Evolutionary conservation across 192 early-diverging fungal genomes (phyloP).

Genomic region (Coemansia pectinata): DNA sequence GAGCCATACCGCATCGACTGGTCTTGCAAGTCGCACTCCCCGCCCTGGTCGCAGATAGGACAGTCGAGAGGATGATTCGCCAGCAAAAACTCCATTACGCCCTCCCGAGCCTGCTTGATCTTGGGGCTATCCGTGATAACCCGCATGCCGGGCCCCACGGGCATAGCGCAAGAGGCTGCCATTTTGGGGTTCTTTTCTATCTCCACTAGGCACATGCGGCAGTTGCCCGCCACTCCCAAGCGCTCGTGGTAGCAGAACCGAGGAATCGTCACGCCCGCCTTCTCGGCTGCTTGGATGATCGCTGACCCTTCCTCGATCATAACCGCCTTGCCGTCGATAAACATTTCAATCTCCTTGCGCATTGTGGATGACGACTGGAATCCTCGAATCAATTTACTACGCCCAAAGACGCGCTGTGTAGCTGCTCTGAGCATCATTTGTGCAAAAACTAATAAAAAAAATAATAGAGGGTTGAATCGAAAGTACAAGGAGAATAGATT

Average conservation of each 20-base stretch:
- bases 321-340: constrained; percentile 89
- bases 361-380: constrained; percentile 7
- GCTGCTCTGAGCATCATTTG: constrained; percentile 8
- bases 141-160: constrained; percentile 96
- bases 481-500: neutral
- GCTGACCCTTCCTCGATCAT: constrained; percentile 90
- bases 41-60: constrained; percentile 99
- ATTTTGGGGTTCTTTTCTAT: constrained; percentile 96
- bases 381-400: constrained; percentile 6
- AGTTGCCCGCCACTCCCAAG: constrained; percentile 96
- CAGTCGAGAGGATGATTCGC: constrained; percentile 98
- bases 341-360: constrained; percentile 76
- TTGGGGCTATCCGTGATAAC: constrained; percentile 92
- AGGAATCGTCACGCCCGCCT: constrained; percentile 79
- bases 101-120: constrained; percentile 96
- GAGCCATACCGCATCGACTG: constrained; percentile 94
- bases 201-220: constrained; percentile 99
- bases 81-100: constrained; percentile 91
- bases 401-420: neutral
- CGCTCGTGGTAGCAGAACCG: constrained; percentile 87
- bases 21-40: constrained; percentile 99
- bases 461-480: neutral
- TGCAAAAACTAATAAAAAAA: neutral
- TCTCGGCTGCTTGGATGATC: constrained; percentile 97
- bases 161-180: constrained; percentile 95